These are phyloP conservation scores for Suillus brevipes DNA, from an alignment of 768 basidiomycete species.

Conservation along the genomic window DNA sequence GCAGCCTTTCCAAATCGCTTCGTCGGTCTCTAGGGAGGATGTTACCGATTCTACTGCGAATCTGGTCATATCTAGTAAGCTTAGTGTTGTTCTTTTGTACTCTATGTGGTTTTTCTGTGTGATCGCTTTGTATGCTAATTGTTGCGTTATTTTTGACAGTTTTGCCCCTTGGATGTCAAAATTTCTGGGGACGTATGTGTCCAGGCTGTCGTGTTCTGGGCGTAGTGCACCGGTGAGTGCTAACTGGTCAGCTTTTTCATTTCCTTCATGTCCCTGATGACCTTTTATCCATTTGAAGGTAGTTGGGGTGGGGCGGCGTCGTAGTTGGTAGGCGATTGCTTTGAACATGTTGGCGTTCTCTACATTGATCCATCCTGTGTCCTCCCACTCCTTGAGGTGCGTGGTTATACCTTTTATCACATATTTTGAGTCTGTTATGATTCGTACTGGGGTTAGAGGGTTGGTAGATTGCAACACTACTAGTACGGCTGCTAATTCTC, in stretches of 20 bases:
- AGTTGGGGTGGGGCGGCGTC: background rate
- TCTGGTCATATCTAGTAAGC: too few species aligned
- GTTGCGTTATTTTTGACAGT: too few species aligned
- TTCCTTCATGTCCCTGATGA: background rate
- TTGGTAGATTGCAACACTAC: background rate
- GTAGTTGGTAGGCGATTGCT: background rate
- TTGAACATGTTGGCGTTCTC: background rate
- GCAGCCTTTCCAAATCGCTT: too few species aligned
- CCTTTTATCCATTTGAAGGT: background rate
- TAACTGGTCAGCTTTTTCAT: background rate
- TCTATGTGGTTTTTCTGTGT: background rate
- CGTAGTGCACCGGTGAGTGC: too few species aligned
- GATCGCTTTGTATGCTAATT: too few species aligned
- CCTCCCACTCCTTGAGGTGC: conserved; percentile 3
- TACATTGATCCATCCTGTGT: background rate
- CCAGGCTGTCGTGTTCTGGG: background rate
- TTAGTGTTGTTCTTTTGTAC: background rate
- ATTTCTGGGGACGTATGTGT: background rate
- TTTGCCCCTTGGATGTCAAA: background rate
- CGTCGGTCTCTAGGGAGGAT: too few species aligned
- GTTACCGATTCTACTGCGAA: too few species aligned
- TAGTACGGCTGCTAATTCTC: conserved; percentile 13
- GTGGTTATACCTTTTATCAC: background rate
- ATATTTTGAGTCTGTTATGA: conserved; percentile 1
- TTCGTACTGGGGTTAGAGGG: background rate